Evolutionary conservation across 2,329 filamentous ascomycete species (phyloP).

Genomic region (Fusarium continuum): DNA sequence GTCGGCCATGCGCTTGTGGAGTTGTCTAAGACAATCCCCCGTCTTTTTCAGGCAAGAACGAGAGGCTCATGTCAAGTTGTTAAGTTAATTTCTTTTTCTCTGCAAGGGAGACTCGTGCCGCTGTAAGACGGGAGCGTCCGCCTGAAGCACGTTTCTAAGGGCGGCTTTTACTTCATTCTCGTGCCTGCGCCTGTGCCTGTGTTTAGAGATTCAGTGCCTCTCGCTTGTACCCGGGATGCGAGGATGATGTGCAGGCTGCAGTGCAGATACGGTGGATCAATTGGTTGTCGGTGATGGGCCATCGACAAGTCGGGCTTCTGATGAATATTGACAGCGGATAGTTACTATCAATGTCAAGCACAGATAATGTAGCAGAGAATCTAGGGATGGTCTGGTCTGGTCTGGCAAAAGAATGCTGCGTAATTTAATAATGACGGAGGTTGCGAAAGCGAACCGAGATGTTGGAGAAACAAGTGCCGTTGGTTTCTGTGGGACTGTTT

Average conservation of each 20-base stretch:
- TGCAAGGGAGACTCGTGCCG: constrained; percentile 23
- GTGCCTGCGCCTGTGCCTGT: not conserved
- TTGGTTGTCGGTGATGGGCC: not conserved
- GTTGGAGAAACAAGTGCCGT: constrained; percentile 41
- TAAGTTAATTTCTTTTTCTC: not conserved
- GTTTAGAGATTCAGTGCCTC: constrained; percentile 9
- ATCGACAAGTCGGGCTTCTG: not conserved
- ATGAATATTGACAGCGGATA: not conserved
- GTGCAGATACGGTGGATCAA: constrained; percentile 14
- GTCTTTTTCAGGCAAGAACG: constrained; percentile 6
- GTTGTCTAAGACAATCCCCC: constrained; percentile 32
- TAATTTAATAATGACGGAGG: constrained; percentile 30
- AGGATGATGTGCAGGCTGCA: constrained; percentile 28
- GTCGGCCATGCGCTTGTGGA: constrained; percentile 17
- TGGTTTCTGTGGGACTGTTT: constrained; percentile 28
- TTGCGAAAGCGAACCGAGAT: constrained; percentile 35
- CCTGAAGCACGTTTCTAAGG: constrained; percentile 7
- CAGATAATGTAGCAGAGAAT: not conserved
- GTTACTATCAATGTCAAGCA: not conserved
- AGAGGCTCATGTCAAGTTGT: constrained; percentile 12
- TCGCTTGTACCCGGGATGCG: constrained; percentile 23
- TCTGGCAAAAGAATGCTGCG: constrained; percentile 33
- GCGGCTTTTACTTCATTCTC: constrained; percentile 16
- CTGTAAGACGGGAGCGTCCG: constrained; percentile 19
- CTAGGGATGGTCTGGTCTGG: constrained; percentile 11